Evolutionary conservation across 345 rosid genomes (phyloP).

Genomic region (Corchorus olitorius): DNA sequence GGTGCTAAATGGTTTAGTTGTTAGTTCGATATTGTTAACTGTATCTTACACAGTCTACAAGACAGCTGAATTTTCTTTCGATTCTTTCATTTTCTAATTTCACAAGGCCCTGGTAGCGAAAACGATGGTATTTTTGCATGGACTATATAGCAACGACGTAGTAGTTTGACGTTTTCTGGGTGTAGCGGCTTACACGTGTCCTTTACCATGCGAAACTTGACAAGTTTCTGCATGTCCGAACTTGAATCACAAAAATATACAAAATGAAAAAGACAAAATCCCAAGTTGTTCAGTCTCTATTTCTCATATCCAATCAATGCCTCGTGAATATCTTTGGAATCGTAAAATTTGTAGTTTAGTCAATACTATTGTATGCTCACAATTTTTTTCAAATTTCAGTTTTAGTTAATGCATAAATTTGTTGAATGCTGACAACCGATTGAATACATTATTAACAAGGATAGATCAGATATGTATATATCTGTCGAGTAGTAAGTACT

Average conservation of each 20-base stretch:
- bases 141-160: constrained; percentile 41
- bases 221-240: constrained; percentile 14
- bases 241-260: constrained; percentile 25
- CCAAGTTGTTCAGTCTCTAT: neutral
- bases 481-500: no score
- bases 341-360: neutral
- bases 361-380: neutral
- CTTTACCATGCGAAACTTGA: neutral
- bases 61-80: constrained; percentile 22
- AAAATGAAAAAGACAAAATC: neutral
- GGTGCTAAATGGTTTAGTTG: constrained; percentile 29
- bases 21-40: neutral
- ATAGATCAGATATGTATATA: neutral
- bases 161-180: constrained; percentile 42
- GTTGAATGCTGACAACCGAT: neutral
- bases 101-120: constrained; percentile 5
- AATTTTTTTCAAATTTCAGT: neutral
- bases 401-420: neutral
- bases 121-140: constrained; percentile 35
- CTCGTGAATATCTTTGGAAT: neutral
- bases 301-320: neutral
- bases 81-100: constrained; percentile 27
- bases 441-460: neutral
- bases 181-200: constrained; percentile 20
- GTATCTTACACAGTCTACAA: no score